phyloP scores from a whole-genome alignment of 129 eudicot genomes.

The Helichrysum umbraculigerum region DNA sequence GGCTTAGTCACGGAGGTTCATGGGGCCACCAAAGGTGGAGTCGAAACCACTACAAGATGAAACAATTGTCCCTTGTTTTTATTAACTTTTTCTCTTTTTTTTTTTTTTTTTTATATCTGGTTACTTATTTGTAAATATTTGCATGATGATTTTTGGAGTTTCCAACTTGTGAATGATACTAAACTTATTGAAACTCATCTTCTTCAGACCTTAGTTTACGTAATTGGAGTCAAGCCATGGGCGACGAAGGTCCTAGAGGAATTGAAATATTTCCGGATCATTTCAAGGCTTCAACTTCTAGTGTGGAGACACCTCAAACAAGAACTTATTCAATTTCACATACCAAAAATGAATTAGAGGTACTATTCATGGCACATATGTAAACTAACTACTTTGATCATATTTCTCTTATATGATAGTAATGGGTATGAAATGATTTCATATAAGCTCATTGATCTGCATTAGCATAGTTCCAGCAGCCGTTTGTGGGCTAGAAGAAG shows the following conservation, averaged over 20 bases:
- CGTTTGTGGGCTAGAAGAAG: conserved; percentile 49
- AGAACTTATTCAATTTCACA: conserved; percentile 33
- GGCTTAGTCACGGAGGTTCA: neutral
- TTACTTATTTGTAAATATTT: neutral
- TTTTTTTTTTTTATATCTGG: neutral
- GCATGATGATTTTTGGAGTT: neutral
- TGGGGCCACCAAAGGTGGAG: neutral
- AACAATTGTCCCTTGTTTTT: neutral
- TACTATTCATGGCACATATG: conserved; percentile 15
- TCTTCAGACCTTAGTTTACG: conserved; percentile 13
- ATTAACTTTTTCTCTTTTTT: neutral
- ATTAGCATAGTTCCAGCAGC: conserved; percentile 64
- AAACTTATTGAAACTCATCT: conserved; percentile 6
- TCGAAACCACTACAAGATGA: neutral
- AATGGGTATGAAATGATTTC: conserved; percentile 15
- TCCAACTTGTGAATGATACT: neutral
- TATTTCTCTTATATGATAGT: conserved; percentile 7
- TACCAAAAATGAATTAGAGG: conserved; percentile 44
- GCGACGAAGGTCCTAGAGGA: conserved; percentile 88
- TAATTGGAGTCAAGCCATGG: conserved; percentile 50
- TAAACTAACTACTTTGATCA: neutral
- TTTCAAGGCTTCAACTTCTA: conserved; percentile 67
- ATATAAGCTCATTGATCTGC: conserved; percentile 31
- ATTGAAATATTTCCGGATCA: conserved; percentile 68
- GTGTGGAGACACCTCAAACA: conserved; percentile 36